Evolutionary conservation across 148 eudicot genomes (phyloP).

Genomic region (Silene latifolia): DNA sequence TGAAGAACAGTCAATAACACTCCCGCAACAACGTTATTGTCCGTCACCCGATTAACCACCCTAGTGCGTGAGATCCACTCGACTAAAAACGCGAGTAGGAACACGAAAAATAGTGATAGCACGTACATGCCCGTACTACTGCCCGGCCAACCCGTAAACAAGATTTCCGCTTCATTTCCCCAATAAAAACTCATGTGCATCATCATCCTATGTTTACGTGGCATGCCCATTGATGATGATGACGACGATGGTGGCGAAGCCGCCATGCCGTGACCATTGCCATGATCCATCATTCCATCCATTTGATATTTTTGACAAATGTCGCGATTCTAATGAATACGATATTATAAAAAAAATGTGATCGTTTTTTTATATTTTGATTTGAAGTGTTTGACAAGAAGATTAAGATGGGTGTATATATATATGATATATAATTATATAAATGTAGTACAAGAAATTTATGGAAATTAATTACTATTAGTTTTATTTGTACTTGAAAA

Average conservation of each 20-base stretch:
- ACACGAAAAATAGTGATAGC: conserved; percentile 34
- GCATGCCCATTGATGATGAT: background rate
- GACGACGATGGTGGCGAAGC: conserved; percentile 3
- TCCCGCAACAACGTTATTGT: conserved; percentile 21
- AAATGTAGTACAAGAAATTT: background rate
- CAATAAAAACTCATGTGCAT: conserved; percentile 83
- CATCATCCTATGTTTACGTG: background rate
- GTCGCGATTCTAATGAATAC: no score
- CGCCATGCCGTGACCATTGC: background rate
- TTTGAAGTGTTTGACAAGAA: no score
- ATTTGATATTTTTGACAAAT: no score
- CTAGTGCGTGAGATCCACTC: conserved; percentile 36
- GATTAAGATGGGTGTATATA: no score
- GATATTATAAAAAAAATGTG: no score
- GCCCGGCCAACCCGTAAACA: conserved; percentile 74
- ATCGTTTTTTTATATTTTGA: no score
- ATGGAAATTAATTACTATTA: background rate
- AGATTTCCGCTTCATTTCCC: conserved; percentile 50
- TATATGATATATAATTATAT: no score
- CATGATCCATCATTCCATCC: background rate
- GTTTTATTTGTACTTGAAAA: no score
- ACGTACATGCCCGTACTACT: conserved; percentile 37
- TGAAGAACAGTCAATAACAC: conserved; percentile 26
- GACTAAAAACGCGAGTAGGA: conserved; percentile 32
- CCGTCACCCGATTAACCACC: background rate